These are phyloP conservation scores for Beverwykella pulmonaria DNA, from an alignment of 495 filamentous ascomycete genomes.

Conservation along the genomic window DNA sequence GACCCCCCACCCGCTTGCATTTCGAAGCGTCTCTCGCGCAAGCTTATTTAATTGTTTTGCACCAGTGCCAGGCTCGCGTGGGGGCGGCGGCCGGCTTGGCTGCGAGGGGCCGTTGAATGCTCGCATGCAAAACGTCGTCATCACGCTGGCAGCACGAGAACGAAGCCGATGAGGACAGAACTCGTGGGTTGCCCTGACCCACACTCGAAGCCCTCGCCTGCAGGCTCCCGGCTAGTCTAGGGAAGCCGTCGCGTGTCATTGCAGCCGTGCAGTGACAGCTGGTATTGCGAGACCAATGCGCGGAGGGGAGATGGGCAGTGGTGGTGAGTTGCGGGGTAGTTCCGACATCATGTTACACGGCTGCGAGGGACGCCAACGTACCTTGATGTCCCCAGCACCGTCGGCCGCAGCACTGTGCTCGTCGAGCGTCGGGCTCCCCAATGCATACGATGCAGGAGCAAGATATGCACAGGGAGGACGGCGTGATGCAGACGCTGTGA, in stretches of 20 bases:
- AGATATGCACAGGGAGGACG: too few relatives aligned
- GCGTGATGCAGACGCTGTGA: too few relatives aligned
- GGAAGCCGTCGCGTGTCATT: constrained; percentile 24
- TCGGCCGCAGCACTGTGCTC: too few relatives aligned
- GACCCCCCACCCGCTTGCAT: neutral
- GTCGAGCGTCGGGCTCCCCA: too few relatives aligned
- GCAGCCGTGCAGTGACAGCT: constrained; percentile 1
- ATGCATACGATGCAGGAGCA: too few relatives aligned
- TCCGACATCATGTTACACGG: neutral
- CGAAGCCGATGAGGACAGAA: neutral
- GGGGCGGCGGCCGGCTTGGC: constrained; percentile 5
- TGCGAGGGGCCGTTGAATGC: constrained; percentile 3
- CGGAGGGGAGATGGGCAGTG: neutral
- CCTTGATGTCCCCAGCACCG: neutral
- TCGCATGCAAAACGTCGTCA: constrained; percentile 9
- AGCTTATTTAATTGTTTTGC: constrained; percentile 32
- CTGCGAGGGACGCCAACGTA: too few relatives aligned
- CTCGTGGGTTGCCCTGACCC: neutral
- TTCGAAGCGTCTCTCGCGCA: constrained; percentile 27
- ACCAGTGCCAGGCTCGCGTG: constrained; percentile 4
- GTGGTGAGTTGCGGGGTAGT: constrained; percentile 11
- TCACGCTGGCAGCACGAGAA: neutral
- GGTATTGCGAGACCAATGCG: neutral
- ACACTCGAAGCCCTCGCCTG: neutral
- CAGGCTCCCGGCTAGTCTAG: constrained; percentile 15